phyloP scores from a whole-genome alignment of 441 rosid species.

The Arabidopsis hybrid region DNA sequence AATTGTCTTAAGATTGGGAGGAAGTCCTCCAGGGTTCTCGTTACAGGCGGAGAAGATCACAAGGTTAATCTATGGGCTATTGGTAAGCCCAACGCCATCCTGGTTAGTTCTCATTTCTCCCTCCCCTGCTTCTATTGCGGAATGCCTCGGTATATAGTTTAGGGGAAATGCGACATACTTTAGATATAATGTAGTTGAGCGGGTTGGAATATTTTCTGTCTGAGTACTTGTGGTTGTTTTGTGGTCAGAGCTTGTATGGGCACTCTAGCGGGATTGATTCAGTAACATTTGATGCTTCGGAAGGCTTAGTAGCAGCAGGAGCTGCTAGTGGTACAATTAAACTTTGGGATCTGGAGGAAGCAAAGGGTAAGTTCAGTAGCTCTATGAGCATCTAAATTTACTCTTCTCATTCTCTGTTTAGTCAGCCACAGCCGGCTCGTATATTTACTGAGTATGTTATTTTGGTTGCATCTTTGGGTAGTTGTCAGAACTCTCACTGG shows the following conservation, averaged over 20 bases:
- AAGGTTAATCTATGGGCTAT: conserved; percentile 99
- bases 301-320: conserved; percentile 94
- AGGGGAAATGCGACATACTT: neutral
- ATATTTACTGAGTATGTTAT: conserved; percentile 22
- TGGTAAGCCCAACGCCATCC: conserved; percentile 96
- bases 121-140: neutral
- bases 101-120: conserved; percentile 64
- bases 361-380: conserved; percentile 72
- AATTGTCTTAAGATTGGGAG: conserved; percentile 98
- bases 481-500: conserved; percentile 95
- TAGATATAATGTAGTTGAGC: neutral
- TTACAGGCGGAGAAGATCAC: conserved; percentile 99
- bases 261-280: conserved; percentile 98
- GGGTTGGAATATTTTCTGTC: conserved; percentile 1
- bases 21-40: conserved; percentile 92
- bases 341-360: conserved; percentile 99
- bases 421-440: neutral
- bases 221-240: conserved; percentile 34
- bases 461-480: conserved; percentile 47
- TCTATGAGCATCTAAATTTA: neutral
- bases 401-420: neutral
- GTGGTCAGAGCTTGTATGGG: conserved; percentile 87
- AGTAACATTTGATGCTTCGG: conserved; percentile 94
- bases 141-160: conserved; percentile 16
- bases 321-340: conserved; percentile 98